These are phyloP conservation scores for Fusarium sp. DNA, from an alignment of 2,329 filamentous ascomycete genomes.

Conservation along the genomic window DNA sequence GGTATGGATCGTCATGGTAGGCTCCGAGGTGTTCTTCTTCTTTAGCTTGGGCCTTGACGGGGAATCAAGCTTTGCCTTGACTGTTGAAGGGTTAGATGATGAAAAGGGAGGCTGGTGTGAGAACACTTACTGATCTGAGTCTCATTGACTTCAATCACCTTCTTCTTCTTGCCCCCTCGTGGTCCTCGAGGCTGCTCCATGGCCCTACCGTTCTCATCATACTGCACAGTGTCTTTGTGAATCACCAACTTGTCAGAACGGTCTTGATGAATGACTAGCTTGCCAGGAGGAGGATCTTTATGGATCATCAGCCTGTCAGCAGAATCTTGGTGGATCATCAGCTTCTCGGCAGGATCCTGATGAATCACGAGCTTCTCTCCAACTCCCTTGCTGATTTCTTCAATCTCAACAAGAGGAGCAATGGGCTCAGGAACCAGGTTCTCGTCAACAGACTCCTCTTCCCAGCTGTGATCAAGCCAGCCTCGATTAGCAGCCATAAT, in stretches of 20 bases:
- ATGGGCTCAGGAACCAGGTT: constrained; percentile 47
- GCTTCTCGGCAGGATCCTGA: constrained; percentile 42
- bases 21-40: constrained; percentile 80
- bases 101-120: background rate
- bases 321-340: constrained; percentile 39
- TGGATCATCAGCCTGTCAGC: constrained; percentile 38
- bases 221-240: constrained; percentile 49
- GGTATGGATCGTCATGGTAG: constrained; percentile 99
- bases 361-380: constrained; percentile 44
- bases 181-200: constrained; percentile 59
- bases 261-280: constrained; percentile 43
- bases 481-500: constrained; percentile 83
- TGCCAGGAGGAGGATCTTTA: constrained; percentile 34
- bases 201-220: constrained; percentile 71
- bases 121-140: constrained; percentile 85
- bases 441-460: constrained; percentile 55
- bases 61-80: constrained; percentile 93
- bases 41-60: constrained; percentile 87
- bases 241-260: constrained; percentile 39
- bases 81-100: constrained; percentile 60
- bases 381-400: constrained; percentile 45
- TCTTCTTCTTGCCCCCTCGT: constrained; percentile 74
- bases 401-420: constrained; percentile 46
- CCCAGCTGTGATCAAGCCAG: constrained; percentile 71
- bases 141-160: constrained; percentile 87